phyloP scores from a whole-genome alignment of 495 filamentous ascomycete genomes.

The Xylaria sp. region DNA sequence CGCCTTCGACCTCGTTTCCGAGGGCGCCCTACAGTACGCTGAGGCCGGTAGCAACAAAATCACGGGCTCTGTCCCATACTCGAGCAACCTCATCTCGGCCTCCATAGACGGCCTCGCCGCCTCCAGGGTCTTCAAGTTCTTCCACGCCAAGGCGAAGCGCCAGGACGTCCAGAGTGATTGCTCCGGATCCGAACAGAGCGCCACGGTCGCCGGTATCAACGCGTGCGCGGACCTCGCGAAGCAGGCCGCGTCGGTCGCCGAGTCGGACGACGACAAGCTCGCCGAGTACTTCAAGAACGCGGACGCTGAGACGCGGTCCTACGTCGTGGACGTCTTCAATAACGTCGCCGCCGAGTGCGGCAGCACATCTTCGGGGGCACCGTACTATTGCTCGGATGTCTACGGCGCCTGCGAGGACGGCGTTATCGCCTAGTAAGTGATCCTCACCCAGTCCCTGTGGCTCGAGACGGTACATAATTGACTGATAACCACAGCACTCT shows the following conservation, averaged over 20 bases:
- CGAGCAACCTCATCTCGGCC: slow-evolving; percentile 54
- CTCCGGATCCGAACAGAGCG: slow-evolving; percentile 47
- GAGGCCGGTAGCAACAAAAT: slow-evolving; percentile 53
- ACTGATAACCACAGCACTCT: slow-evolving; percentile 44
- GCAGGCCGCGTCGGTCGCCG: slow-evolving; percentile 59
- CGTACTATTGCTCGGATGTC: slow-evolving; percentile 61
- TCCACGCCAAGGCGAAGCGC: slow-evolving; percentile 52
- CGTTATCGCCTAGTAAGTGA: slow-evolving; percentile 55
- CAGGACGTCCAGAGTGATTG: slow-evolving; percentile 57
- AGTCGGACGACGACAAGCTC: slow-evolving; percentile 59
- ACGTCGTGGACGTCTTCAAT: slow-evolving; percentile 59
- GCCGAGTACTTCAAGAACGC: slow-evolving; percentile 69
- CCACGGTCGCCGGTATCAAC: slow-evolving; percentile 53
- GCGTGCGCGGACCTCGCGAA: slow-evolving; percentile 59
- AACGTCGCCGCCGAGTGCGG: slow-evolving; percentile 60
- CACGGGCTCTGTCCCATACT: slow-evolving; percentile 50
- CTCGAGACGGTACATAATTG: neutral
- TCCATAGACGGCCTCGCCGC: slow-evolving; percentile 59
- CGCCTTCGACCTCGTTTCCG: slow-evolving; percentile 52
- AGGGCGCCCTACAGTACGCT: slow-evolving; percentile 59
- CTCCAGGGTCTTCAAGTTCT: slow-evolving; percentile 52
- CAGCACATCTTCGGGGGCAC: slow-evolving; percentile 49
- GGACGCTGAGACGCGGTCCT: slow-evolving; percentile 47
- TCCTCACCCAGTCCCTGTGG: neutral
- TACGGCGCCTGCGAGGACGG: slow-evolving; percentile 57